Conservation (phyloP, 2,329 filamentous ascomycete species). For the Epichloe sibirici region DNA sequence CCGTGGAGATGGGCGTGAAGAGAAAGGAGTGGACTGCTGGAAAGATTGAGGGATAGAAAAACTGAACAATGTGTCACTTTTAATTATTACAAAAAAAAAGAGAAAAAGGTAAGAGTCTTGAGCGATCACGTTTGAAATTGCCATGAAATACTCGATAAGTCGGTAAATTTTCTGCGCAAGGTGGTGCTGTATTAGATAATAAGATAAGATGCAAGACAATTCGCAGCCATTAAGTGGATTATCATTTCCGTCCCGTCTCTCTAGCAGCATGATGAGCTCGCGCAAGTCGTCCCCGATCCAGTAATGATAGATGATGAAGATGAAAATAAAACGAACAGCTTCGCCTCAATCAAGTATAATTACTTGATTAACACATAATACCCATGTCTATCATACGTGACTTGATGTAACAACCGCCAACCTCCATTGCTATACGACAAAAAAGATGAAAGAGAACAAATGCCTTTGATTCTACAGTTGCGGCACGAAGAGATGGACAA, state of each 20-base stretch:
- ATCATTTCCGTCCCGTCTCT: neutral
- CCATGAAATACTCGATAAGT: too few relatives aligned
- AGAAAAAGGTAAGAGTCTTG: neutral
- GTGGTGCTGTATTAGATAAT: neutral
- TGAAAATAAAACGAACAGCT: neutral
- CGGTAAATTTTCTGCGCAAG: too few relatives aligned
- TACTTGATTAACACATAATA: conserved; percentile 2
- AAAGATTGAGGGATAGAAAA: conserved; percentile 32
- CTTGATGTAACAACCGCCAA: neutral
- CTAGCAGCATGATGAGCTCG: neutral
- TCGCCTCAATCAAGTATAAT: neutral
- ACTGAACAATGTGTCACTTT: too few relatives aligned
- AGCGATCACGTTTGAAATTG: neutral
- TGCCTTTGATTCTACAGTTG: neutral
- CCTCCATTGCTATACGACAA: neutral
- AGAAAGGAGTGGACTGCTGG: conserved; percentile 72
- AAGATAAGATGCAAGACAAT: neutral
- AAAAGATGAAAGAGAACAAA: neutral
- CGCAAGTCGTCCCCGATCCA: neutral
- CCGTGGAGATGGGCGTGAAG: conserved; percentile 89
- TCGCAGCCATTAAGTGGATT: neutral
- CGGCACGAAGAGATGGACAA: neutral
- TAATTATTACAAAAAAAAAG: neutral
- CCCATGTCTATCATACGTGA: conserved; percentile 5
- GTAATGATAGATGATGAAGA: neutral